Percentiles rank a stretch among this genome's conserved stretches.
Conservation (phyloP, 2,329 filamentous ascomycete species). For the Teratosphaeria epicoccoides region DNA sequence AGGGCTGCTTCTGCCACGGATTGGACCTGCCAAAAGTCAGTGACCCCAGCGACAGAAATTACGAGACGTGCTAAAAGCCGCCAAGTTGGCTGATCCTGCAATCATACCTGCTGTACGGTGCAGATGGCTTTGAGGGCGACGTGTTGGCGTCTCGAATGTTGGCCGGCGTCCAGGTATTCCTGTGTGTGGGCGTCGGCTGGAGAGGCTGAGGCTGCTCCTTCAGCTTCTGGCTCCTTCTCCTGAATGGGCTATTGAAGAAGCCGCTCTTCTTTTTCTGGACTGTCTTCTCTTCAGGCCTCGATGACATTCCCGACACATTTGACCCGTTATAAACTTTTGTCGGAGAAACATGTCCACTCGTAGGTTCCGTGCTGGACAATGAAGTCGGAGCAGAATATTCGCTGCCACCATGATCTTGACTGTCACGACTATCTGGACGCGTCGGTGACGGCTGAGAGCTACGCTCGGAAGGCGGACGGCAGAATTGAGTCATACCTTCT, state of each 20-base stretch:
- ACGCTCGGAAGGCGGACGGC: slow-evolving; percentile 60
- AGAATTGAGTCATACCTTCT: slow-evolving; percentile 97
- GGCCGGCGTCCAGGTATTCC: slow-evolving; percentile 45
- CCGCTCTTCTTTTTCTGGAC: slow-evolving; percentile 63
- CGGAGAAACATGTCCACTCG: slow-evolving; percentile 63
- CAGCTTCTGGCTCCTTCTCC: slow-evolving; percentile 69
- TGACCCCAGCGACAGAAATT: no score
- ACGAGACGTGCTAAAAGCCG: no score
- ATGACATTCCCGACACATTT: slow-evolving; percentile 21
- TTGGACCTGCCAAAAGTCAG: slow-evolving; percentile 15
- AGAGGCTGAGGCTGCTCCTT: slow-evolving; percentile 49
- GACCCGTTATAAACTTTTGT: slow-evolving; percentile 46
- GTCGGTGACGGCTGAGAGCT: slow-evolving; percentile 58
- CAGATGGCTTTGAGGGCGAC: slow-evolving; percentile 33
- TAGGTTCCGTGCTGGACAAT: slow-evolving; percentile 72
- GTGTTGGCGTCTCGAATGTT: slow-evolving; percentile 27
- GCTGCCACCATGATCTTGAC: slow-evolving; percentile 49
- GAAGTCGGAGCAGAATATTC: slow-evolving; percentile 85
- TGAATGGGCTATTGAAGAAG: slow-evolving; percentile 90
- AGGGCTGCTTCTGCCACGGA: slow-evolving; percentile 25
- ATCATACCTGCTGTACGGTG: background rate
- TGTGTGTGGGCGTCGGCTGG: slow-evolving; percentile 31
- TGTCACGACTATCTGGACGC: slow-evolving; percentile 74
- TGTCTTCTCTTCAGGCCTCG: slow-evolving; percentile 50
- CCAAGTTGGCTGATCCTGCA: no score